phyloP scores from a whole-genome alignment of 371 early-diverging fungal genomes.

The Mucor lusitanicus region DNA sequence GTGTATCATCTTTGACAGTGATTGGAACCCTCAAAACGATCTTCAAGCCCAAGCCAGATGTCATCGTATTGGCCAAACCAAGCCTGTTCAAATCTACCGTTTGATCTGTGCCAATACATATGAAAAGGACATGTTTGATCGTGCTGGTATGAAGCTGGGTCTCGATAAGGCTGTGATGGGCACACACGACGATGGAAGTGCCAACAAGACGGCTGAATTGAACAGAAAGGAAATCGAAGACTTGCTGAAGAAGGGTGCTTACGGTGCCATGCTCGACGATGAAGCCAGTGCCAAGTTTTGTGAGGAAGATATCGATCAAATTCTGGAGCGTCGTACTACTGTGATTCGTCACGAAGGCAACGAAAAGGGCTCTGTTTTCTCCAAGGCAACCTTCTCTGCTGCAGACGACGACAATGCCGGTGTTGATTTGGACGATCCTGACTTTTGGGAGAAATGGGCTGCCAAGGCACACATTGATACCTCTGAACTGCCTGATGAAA shows the following conservation, averaged over 20 bases:
- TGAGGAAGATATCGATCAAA: slow-evolving; percentile 96
- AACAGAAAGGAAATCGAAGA: slow-evolving; percentile 85
- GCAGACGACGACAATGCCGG: slow-evolving; percentile 50
- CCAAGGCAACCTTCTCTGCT: slow-evolving; percentile 93
- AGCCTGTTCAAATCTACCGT: slow-evolving; percentile 84
- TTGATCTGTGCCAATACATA: slow-evolving; percentile 91
- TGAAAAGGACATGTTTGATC: slow-evolving; percentile 95
- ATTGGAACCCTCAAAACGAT: slow-evolving; percentile 98
- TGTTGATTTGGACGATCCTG: slow-evolving; percentile 93
- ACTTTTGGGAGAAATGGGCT: slow-evolving; percentile 98
- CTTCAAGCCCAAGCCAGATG: slow-evolving; percentile 92
- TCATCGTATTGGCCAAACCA: slow-evolving; percentile 94
- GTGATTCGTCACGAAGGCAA: slow-evolving; percentile 80
- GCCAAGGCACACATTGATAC: slow-evolving; percentile 73
- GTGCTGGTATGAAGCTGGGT: slow-evolving; percentile 90
- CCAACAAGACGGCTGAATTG: slow-evolving; percentile 33
- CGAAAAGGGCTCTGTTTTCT: slow-evolving; percentile 83
- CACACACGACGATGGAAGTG: slow-evolving; percentile 15
- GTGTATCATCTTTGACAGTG: slow-evolving; percentile 92
- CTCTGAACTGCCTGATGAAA: slow-evolving; percentile 53
- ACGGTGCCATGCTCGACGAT: slow-evolving; percentile 86
- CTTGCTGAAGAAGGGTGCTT: slow-evolving; percentile 87
- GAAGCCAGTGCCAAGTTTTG: slow-evolving; percentile 84
- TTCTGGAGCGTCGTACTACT: slow-evolving; percentile 86
- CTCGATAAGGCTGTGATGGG: slow-evolving; percentile 84